These are phyloP conservation scores for Paecilomyces formosus DNA, from an alignment of 2,329 filamentous ascomycete species.

Conservation along the genomic window DNA sequence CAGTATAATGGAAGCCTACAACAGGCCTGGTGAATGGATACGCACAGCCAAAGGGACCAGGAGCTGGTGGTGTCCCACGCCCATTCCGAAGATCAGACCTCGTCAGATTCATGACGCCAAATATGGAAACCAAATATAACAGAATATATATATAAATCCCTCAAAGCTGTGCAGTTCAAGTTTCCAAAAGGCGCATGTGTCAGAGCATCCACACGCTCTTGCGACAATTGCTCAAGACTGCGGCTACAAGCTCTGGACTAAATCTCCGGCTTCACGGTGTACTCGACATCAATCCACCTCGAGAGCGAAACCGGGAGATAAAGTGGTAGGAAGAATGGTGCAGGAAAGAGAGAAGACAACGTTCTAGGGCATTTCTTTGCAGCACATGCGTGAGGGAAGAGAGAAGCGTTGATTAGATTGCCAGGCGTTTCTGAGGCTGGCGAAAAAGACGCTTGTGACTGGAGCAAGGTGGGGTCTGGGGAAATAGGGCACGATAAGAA, in stretches of 20 bases:
- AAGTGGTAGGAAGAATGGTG: not conserved
- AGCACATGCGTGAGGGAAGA: not conserved
- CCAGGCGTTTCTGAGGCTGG: not conserved
- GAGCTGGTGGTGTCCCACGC: conserved; percentile 47
- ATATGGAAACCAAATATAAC: not conserved
- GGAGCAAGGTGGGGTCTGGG: not conserved
- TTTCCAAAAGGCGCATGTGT: not conserved
- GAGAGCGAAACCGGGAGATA: not conserved
- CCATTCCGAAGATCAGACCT: conserved; percentile 21
- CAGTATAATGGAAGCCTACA: not conserved
- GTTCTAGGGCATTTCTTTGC: not conserved
- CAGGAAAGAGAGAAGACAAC: not conserved
- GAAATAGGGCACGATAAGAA: not conserved
- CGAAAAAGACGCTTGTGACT: not conserved
- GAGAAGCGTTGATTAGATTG: not conserved
- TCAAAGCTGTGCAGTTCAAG: not conserved
- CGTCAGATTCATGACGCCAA: conserved; percentile 24
- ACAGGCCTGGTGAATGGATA: conserved; percentile 13
- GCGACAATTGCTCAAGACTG: not conserved
- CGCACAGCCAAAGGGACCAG: conserved; percentile 63
- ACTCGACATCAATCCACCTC: not conserved
- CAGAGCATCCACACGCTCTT: not conserved
- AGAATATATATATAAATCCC: not conserved
- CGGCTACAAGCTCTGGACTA: not conserved
- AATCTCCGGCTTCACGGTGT: not conserved